A percentile compares a stretch with the other conserved stretches of the same genome.
Conservation (phyloP, 371 early-diverging fungal genomes). For the Mortierella sp. region DNA sequence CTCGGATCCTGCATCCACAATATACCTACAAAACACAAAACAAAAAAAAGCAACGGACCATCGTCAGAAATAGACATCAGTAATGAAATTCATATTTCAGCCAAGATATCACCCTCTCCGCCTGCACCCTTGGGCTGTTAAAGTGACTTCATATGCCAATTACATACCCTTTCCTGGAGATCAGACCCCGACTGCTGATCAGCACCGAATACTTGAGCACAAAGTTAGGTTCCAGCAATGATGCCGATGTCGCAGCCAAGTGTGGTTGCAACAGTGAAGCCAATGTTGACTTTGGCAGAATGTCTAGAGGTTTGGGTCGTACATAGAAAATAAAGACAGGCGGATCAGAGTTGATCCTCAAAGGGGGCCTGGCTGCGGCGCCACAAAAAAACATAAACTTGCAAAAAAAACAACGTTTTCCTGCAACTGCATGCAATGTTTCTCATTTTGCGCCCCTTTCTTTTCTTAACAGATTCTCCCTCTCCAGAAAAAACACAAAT, state of each 20-base stretch:
- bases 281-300: slow-evolving; percentile 59
- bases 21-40: slow-evolving; percentile 16
- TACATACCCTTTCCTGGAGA: slow-evolving; percentile 68
- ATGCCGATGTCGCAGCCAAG: slow-evolving; percentile 50
- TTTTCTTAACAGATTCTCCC: not conserved
- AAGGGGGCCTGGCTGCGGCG: not conserved
- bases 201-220: slow-evolving; percentile 71
- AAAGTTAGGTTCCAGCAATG: slow-evolving; percentile 42
- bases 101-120: not conserved
- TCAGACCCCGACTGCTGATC: slow-evolving; percentile 62
- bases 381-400: not conserved
- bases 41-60: not conserved
- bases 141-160: not conserved
- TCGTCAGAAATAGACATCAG: not conserved
- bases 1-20: slow-evolving; percentile 22
- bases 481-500: not conserved
- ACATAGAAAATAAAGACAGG: not conserved
- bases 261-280: slow-evolving; percentile 51
- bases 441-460: not conserved
- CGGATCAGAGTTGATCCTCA: slow-evolving; percentile 14
- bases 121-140: not conserved
- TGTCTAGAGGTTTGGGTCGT: slow-evolving; percentile 17
- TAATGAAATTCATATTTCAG: not conserved
- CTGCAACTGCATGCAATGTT: slow-evolving; percentile 2
- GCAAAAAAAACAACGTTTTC: not conserved